Evolutionary conservation across 257 asterid genomes (phyloP), one percentile per base, ranked within the genome.

Genomic region (Eucommia ulmoides): DNA sequence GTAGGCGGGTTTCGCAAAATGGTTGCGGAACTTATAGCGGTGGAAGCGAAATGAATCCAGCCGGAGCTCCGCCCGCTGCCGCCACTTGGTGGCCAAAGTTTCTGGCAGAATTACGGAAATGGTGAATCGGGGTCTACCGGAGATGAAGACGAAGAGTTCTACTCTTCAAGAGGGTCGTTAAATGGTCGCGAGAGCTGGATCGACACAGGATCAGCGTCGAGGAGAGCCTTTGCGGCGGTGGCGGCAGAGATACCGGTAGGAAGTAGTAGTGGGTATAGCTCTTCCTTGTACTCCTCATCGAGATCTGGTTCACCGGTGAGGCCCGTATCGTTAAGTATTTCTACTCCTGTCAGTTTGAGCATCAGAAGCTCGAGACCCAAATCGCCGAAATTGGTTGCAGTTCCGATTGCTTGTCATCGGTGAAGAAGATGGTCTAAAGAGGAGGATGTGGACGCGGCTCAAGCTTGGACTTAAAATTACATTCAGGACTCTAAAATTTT

Each of bases 11-110:
- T 10, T 48, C 12, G 12, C 70, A 54, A 21, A 41, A 47, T 22
- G 55, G 45, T 0, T 60, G 71, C 44, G 70, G 62, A 52, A 53
- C 62, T 41, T 48, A 50, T 22, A 59, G 62, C 35, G 51, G 26
- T 17, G 53, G 42, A n/a, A 53, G 53, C 41, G 64, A 72, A 49
- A 25, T 71, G 8, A 23, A 64, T 66, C 35, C 78, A 1, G 38
- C 97, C 97, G 66, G 97, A 88, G 75, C 85, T 88, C 67, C 77
- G 85, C 1, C 97, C 97, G 12, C 60, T 88, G 75, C 93, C 97
- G 48, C 94, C 93, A 22, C 52, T 88, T 41, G 42, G 25, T 53
- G 63, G 49, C 33, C 80, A 41, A 55, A 73, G 7, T 47, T 53
- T 60, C 45, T 52, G 67, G 59, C 55, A 64, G 57, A 66, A 54